Percentiles rank a stretch among this genome's conserved stretches.
These are phyloP conservation scores for Deinandra increscens DNA, from an alignment of 129 eudicot genomes.

Conservation along the genomic window DNA sequence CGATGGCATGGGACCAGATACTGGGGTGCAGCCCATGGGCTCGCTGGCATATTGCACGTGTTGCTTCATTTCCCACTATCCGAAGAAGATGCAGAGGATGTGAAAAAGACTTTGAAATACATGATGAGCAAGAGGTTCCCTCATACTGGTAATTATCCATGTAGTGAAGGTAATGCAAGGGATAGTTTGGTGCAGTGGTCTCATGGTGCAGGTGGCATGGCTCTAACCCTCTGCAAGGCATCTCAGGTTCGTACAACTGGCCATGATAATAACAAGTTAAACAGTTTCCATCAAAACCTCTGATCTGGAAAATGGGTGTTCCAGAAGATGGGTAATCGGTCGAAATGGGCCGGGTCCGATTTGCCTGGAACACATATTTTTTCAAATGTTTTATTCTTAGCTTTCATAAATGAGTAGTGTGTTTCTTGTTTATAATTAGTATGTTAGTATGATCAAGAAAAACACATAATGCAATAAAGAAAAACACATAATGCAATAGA, in stretches of 20 bases:
- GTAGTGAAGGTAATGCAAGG: constrained; percentile 81
- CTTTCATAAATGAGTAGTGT: not conserved
- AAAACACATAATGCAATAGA: not conserved
- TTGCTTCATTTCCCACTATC: constrained; percentile 69
- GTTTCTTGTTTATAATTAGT: too few relatives aligned
- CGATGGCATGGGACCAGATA: constrained; percentile 95
- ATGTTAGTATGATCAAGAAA: too few relatives aligned
- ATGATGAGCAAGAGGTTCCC: constrained; percentile 90
- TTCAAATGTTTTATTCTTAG: not conserved
- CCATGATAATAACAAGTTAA: not conserved
- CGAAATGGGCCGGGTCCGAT: not conserved
- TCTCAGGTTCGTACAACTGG: constrained; percentile 54
- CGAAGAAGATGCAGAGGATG: constrained; percentile 62
- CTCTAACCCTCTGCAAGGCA: constrained; percentile 85
- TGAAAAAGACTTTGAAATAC: constrained; percentile 68
- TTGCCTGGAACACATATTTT: not conserved
- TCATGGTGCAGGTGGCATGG: constrained; percentile 84
- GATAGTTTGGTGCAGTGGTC: constrained; percentile 88
- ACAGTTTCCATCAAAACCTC: not conserved
- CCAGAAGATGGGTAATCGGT: not conserved
- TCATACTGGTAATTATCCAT: constrained; percentile 82
- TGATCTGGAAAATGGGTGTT: not conserved
- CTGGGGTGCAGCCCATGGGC: constrained; percentile 95
- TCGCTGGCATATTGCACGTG: constrained; percentile 82
- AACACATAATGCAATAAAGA: too few relatives aligned